These are phyloP conservation scores for Penicillium sp. DNA, from an alignment of 2,329 filamentous ascomycete genomes.

Conservation along the genomic window DNA sequence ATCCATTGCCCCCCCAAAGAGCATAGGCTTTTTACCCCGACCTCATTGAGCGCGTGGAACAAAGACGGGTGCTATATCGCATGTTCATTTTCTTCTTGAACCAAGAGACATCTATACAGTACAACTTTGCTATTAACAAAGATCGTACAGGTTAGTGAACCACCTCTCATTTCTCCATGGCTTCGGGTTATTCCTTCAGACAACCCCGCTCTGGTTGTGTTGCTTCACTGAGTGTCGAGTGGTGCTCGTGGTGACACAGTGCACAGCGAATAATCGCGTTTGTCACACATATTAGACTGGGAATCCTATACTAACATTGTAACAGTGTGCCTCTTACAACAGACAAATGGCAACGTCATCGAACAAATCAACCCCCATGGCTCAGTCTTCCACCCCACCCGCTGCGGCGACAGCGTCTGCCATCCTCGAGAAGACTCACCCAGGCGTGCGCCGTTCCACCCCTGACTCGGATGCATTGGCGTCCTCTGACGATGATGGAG, in stretches of 20 bases:
- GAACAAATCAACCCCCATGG: conserved; percentile 24
- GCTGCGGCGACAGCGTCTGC: conserved; percentile 62
- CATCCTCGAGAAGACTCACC: conserved; percentile 70
- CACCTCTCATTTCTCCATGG: background rate
- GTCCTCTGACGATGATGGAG: conserved; percentile 89
- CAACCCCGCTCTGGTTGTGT: conserved; percentile 7
- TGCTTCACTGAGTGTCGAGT: conserved; percentile 8
- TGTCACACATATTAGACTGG: background rate
- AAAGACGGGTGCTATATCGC: conserved; percentile 22
- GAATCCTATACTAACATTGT: conserved; percentile 4
- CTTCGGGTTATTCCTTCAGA: background rate
- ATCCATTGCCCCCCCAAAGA: conserved; percentile 5
- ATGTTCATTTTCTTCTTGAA: background rate
- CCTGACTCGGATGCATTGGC: conserved; percentile 91
- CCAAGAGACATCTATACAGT: conserved; percentile 1
- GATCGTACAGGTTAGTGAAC: conserved; percentile 12
- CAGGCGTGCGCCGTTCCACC: conserved; percentile 71
- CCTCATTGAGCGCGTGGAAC: conserved; percentile 10
- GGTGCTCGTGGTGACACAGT: conserved; percentile 4
- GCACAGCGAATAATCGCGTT: background rate
- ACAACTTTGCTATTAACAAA: conserved; percentile 2
- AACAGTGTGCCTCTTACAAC: conserved; percentile 25
- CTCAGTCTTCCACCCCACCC: conserved; percentile 42
- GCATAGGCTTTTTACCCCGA: conserved; percentile 5
- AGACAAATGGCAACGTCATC: conserved; percentile 43